phyloP scores from a whole-genome alignment of 805 yeast genomes.

The Myxozyma sirexii region DNA sequence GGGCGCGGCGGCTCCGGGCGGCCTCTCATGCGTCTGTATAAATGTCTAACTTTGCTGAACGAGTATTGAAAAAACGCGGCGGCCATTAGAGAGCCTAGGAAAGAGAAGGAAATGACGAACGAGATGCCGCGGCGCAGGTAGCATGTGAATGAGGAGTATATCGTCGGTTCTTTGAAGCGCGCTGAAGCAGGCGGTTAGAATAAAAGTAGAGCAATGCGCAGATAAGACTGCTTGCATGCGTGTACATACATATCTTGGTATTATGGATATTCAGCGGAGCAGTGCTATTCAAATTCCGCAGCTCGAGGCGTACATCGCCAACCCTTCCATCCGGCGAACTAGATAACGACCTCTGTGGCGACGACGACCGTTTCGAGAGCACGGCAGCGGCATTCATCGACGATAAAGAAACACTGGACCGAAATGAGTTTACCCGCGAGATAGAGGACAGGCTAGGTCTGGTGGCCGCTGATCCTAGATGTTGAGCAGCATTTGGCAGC shows the following conservation, averaged over 20 bases:
- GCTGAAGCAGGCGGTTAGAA: background rate
- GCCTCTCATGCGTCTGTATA: background rate
- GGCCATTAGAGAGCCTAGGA: constrained; percentile 21
- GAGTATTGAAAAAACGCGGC: constrained; percentile 17
- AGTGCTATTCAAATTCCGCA: background rate
- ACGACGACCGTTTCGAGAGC: background rate
- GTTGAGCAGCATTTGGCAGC: background rate
- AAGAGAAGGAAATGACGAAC: constrained; percentile 20
- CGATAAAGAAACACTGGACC: constrained; percentile 4
- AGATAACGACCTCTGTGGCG: background rate
- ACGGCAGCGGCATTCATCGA: constrained; percentile 5
- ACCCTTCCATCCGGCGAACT: background rate
- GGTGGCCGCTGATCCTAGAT: background rate
- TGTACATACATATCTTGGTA: constrained; percentile 7
- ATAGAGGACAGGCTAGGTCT: constrained; percentile 6
- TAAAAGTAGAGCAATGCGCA: too few species aligned
- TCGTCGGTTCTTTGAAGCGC: constrained; percentile 10
- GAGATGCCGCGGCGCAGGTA: constrained; percentile 26
- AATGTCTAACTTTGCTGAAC: background rate
- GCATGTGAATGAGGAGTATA: background rate
- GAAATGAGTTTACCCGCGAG: constrained; percentile 15
- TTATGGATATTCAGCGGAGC: background rate
- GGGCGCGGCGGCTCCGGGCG: constrained; percentile 12
- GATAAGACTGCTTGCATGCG: too few species aligned
- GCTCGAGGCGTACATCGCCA: background rate